phyloP scores from a whole-genome alignment of 2,329 filamentous ascomycete genomes.

The Daldinia sp. region DNA sequence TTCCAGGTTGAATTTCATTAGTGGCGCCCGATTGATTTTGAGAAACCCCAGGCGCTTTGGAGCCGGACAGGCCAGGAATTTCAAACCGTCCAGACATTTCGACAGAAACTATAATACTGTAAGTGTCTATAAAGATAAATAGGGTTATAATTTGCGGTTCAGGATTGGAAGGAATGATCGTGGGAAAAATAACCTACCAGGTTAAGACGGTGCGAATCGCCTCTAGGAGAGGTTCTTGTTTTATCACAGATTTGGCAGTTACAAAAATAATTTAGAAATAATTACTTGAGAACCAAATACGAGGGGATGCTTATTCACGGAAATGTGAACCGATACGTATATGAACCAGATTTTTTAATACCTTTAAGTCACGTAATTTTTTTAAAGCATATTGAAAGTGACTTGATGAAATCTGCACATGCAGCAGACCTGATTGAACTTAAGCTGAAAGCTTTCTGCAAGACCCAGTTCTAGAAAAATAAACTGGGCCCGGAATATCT shows the following conservation, averaged over 20 bases:
- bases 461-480: constrained; percentile 38
- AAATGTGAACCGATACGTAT: neutral
- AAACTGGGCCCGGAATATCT: constrained; percentile 39
- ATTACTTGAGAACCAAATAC: too few relatives aligned
- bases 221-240: neutral
- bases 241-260: neutral
- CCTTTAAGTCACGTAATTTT: too few relatives aligned
- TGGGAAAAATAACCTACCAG: neutral
- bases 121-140: neutral
- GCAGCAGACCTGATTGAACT: too few relatives aligned
- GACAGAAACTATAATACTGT: neutral
- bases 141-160: neutral
- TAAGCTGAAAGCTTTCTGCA: constrained; percentile 20
- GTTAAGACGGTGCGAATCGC: constrained; percentile 2
- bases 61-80: constrained; percentile 44
- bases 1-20: constrained; percentile 17
- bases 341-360: too few relatives aligned
- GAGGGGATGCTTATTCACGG: too few relatives aligned
- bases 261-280: neutral
- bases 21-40: constrained; percentile 1
- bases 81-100: constrained; percentile 38
- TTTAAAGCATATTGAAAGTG: too few relatives aligned
- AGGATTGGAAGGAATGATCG: neutral
- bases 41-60: constrained; percentile 23
- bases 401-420: neutral